These are phyloP conservation scores for Ustilago sp. DNA, from an alignment of 1,284 basidiomycete genomes.

Conservation along the genomic window DNA sequence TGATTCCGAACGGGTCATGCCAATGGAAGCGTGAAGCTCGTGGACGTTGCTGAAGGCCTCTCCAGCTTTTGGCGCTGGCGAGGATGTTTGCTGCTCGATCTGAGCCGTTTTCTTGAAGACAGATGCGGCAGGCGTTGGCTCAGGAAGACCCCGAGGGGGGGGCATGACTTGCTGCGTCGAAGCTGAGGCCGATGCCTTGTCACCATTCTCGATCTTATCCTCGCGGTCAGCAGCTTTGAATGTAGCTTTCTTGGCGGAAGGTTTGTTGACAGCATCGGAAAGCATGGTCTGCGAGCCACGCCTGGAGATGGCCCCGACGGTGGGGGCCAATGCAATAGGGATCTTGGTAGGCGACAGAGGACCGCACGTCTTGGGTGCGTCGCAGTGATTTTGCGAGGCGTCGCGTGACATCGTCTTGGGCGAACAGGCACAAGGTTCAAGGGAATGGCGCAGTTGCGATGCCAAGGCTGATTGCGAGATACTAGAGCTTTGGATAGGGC, in stretches of 20 bases:
- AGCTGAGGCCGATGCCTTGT: background rate
- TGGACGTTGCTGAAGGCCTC: background rate
- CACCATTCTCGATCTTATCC: background rate
- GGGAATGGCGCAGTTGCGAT: slow-evolving; percentile 31
- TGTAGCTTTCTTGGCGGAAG: background rate
- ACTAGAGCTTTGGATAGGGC: slow-evolving; percentile 39
- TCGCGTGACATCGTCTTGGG: background rate
- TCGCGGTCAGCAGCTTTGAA: background rate
- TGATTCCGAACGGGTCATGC: slow-evolving; percentile 44
- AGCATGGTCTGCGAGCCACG: slow-evolving; percentile 43
- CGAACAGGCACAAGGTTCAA: slow-evolving; percentile 21
- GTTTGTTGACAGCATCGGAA: slow-evolving; percentile 18
- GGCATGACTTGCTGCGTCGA: slow-evolving; percentile 41
- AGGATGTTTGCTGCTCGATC: slow-evolving; percentile 11
- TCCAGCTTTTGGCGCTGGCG: slow-evolving; percentile 3
- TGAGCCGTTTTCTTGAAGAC: slow-evolving; percentile 36
- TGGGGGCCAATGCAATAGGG: slow-evolving; percentile 36
- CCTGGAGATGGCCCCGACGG: slow-evolving; percentile 43
- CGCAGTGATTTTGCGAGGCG: slow-evolving; percentile 21
- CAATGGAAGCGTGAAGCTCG: slow-evolving; percentile 12
- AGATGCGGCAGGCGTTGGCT: slow-evolving; percentile 39
- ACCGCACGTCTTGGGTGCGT: slow-evolving; percentile 42
- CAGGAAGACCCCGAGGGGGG: slow-evolving; percentile 32
- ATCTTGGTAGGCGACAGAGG: slow-evolving; percentile 50
- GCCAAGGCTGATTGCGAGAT: slow-evolving; percentile 37